Evolutionary conservation across 495 filamentous ascomycete species (phyloP).

Genomic region (Aspergillus heteromorphus): DNA sequence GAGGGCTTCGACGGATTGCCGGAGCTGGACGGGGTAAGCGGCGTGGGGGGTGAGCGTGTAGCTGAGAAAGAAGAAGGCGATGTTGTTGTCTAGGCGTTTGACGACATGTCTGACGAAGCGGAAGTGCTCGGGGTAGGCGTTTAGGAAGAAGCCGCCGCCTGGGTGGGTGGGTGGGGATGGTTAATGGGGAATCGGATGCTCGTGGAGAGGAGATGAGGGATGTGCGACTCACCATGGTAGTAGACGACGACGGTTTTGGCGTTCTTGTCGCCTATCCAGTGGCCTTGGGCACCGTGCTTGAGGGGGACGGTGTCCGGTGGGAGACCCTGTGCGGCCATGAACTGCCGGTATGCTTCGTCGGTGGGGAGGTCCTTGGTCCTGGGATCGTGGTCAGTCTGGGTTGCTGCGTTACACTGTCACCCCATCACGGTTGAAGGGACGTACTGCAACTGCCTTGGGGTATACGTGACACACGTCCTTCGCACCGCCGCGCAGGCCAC

Average conservation of each 20-base stretch:
- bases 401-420: background rate
- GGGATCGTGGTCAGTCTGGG: constrained; percentile 21
- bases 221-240: constrained; percentile 47
- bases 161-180: background rate
- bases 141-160: constrained; percentile 57
- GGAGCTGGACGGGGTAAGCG: constrained; percentile 54
- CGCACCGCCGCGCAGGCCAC: constrained; percentile 26
- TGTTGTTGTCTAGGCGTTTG: constrained; percentile 37
- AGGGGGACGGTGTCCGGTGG: constrained; percentile 45
- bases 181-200: background rate
- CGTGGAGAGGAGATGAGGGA: background rate
- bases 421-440: constrained; percentile 12
- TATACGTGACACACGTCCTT: constrained; percentile 17
- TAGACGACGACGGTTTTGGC: constrained; percentile 55
- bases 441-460: constrained; percentile 30
- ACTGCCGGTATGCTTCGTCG: constrained; percentile 38
- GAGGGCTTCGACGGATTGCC: constrained; percentile 49
- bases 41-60: constrained; percentile 52
- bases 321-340: constrained; percentile 41
- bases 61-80: constrained; percentile 47
- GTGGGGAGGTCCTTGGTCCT: constrained; percentile 27
- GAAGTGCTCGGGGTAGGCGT: constrained; percentile 38
- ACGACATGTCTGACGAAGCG: constrained; percentile 42
- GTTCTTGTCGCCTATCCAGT: constrained; percentile 54
- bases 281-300: constrained; percentile 44